phyloP scores from a whole-genome alignment of 176 grass and related monocot genomes.

The Bromus sterilis region DNA sequence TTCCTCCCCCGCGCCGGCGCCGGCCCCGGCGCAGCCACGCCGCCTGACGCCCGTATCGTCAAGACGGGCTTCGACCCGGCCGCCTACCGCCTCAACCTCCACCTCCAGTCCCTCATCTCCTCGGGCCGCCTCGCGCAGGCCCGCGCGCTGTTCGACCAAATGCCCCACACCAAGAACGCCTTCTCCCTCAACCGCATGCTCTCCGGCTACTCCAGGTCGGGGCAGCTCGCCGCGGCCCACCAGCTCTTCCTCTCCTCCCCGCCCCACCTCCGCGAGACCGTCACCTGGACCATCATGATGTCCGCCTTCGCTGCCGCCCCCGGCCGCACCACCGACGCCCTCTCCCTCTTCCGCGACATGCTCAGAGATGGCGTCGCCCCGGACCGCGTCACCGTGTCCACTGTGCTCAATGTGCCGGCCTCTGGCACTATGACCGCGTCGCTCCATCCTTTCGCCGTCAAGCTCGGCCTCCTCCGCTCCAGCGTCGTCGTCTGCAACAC shows the following conservation, averaged over 20 bases:
- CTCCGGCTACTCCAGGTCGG: slow-evolving; percentile 31
- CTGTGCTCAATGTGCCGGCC: slow-evolving; percentile 39
- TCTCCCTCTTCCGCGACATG: slow-evolving; percentile 58
- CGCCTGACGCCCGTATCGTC: slow-evolving; percentile 34
- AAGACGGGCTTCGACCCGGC: slow-evolving; percentile 37
- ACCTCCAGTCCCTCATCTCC: slow-evolving; percentile 12
- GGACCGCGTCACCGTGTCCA: slow-evolving; percentile 37
- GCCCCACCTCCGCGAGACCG: neutral
- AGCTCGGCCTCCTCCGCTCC: slow-evolving; percentile 39
- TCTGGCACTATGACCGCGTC: neutral
- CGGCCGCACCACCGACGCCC: slow-evolving; percentile 23
- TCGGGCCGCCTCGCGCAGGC: slow-evolving; percentile 21
- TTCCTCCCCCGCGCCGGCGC: neutral
- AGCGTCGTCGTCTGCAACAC: slow-evolving; percentile 52
- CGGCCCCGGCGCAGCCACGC: neutral
- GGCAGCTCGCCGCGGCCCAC: slow-evolving; percentile 26
- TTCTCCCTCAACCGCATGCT: slow-evolving; percentile 57
- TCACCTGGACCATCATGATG: slow-evolving; percentile 86
- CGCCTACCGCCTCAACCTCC: slow-evolving; percentile 19
- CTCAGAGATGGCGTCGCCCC: slow-evolving; percentile 26
- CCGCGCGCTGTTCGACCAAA: slow-evolving; percentile 43
- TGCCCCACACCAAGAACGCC: slow-evolving; percentile 14
- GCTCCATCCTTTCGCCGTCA: slow-evolving; percentile 42
- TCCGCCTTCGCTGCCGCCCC: neutral
- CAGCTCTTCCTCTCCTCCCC: slow-evolving; percentile 29